Evolutionary conservation across 2,329 filamentous ascomycete genomes (phyloP).

Genomic region (Sphaerostilbella broomeana): DNA sequence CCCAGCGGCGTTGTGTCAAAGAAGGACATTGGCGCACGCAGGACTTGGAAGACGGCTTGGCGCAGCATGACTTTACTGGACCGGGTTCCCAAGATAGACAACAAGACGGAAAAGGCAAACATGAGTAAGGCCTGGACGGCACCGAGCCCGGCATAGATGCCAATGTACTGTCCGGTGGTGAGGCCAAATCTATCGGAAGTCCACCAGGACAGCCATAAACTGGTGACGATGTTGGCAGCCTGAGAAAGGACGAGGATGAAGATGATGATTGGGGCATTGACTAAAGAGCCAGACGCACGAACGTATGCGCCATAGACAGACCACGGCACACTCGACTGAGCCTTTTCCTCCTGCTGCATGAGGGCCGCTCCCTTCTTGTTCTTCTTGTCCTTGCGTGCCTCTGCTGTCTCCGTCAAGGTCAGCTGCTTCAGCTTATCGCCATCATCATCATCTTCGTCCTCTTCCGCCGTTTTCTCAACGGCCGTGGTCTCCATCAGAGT

Average conservation of each 20-base stretch:
- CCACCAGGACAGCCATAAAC: constrained; percentile 92
- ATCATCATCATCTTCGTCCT: constrained; percentile 42
- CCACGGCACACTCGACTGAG: constrained; percentile 72
- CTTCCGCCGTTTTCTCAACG: constrained; percentile 55
- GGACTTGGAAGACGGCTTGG: constrained; percentile 68
- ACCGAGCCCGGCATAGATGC: constrained; percentile 65
- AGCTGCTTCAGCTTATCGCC: constrained; percentile 36
- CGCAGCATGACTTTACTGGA: constrained; percentile 78
- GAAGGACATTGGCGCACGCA: constrained; percentile 76
- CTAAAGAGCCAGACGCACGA: constrained; percentile 62
- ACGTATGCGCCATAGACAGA: constrained; percentile 74
- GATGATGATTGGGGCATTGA: constrained; percentile 59
- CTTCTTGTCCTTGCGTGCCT: constrained; percentile 45
- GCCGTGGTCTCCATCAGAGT: constrained; percentile 81
- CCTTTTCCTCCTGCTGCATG: constrained; percentile 68
- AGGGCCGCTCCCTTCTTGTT: constrained; percentile 55
- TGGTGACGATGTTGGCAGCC: constrained; percentile 78
- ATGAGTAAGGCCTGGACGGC: constrained; percentile 63
- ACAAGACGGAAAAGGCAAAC: constrained; percentile 71
- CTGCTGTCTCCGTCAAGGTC: constrained; percentile 32
- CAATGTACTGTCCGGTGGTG: constrained; percentile 64
- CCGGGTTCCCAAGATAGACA: constrained; percentile 74
- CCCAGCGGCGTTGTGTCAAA: constrained; percentile 96
- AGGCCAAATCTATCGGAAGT: constrained; percentile 70
- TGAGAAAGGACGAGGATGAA: constrained; percentile 65